Evolutionary conservation across 768 basidiomycete species (phyloP), one percentile per base, ranked within the genome.

Genomic region (Pleurotus cornucopiae): DNA sequence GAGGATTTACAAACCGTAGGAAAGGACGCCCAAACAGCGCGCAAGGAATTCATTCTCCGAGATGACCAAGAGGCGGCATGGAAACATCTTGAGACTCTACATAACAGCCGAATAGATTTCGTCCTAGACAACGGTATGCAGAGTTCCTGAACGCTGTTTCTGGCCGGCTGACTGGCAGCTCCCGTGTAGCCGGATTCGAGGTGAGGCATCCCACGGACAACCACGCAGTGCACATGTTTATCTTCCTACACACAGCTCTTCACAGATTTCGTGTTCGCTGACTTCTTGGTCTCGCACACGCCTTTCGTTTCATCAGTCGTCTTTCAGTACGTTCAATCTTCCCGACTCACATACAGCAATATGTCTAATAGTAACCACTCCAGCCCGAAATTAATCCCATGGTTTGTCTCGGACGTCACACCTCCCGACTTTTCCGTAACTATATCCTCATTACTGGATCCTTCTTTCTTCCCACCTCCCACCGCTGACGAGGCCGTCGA

Each of bases 401-500:
- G 96, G 94, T 99, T 98, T 66, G 95, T 98, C 46, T 94, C 91
- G 9, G 93, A 97, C 67, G 94, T 95, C 23, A 89, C 91, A 3
- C 94, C 96, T 1, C 73, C 78, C 21, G 96, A 99, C 68, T 97
- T 97, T 68, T 62, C 67, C 21, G 69, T 74, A 48, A 80, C 83
- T 0, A 78, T 95, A 55, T 52, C 67, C 1, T 76, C 75, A 5
- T 74, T 94, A 1, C 76, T 87, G 44, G 78, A 84, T 44, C 74
- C 81, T 2, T 72, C 82, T 7, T 94, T 95, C 75, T 84, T 88
- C 64, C 57, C 69, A 7, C 55, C 68, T 1, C 62, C 69, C 3
- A 60, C 64, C 2, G 67, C 72, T 1, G 57, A 67, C 44, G 57
- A 67, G 47, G 55, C 58, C 11, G 66, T 68, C 25, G 59, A 61